Conservation (phyloP, 352 stramenopile species). For the Blastocystis sp. region DNA sequence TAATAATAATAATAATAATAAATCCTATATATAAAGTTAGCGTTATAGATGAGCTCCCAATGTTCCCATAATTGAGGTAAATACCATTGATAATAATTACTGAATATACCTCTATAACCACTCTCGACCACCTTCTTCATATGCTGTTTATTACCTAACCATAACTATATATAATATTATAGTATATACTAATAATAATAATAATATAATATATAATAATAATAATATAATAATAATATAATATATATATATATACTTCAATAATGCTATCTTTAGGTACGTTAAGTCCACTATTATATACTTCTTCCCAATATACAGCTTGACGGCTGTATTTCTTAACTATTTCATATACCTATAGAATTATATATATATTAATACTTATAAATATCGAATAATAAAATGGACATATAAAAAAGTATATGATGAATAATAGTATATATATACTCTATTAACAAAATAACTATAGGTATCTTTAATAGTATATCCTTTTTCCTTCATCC, state of each 20-base stretch:
- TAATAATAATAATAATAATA: too few species aligned
- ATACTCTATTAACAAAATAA: conserved; percentile 47
- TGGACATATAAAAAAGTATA: too few species aligned
- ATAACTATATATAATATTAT: too few species aligned
- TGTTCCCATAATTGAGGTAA: conserved; percentile 46
- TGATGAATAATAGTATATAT: too few species aligned
- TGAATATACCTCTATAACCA: conserved; percentile 40
- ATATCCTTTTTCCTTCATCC: conserved; percentile 42
- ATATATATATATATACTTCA: conserved; percentile 47
- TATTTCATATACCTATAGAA: conserved; percentile 36
- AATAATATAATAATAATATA: too few species aligned
- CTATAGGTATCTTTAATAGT: conserved; percentile 44
- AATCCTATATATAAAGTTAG: conserved; percentile 45
- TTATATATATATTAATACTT: too few species aligned
- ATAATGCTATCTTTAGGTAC: conserved; percentile 43
- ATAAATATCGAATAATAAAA: too few species aligned
- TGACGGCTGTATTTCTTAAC: conserved; percentile 31
- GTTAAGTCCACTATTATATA: conserved; percentile 43
- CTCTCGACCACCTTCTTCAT: conserved; percentile 25
- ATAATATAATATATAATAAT: too few species aligned
- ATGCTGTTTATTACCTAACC: conserved; percentile 39
- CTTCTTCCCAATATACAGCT: conserved; percentile 50
- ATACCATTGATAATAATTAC: conserved; percentile 48
- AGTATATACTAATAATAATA: too few species aligned
- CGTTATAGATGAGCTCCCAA: conserved; percentile 47